Conservation (phyloP, 495 filamentous ascomycete genomes). For the Talaromyces ruber region DNA sequence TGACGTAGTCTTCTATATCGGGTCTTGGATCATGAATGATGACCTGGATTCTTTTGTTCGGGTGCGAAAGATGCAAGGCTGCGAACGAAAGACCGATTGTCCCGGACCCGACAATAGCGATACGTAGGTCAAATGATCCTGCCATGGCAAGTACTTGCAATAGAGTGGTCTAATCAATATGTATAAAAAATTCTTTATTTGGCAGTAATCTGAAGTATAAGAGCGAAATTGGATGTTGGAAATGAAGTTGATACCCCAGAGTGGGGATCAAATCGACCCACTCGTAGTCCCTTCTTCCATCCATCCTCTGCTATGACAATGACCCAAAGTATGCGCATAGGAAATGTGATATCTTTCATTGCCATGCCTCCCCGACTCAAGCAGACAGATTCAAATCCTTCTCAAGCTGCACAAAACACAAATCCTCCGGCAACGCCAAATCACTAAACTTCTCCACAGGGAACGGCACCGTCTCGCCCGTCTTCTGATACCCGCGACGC, state of each 20-base stretch:
- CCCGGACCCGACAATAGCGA: slow-evolving; percentile 46
- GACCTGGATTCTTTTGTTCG: slow-evolving; percentile 34
- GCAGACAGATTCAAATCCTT: slow-evolving; percentile 5
- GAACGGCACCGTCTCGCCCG: slow-evolving; percentile 30
- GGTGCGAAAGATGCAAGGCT: slow-evolving; percentile 43
- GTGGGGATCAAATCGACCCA: neutral
- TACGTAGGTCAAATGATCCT: slow-evolving; percentile 8
- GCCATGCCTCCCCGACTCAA: neutral
- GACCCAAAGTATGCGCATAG: neutral
- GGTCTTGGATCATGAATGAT: slow-evolving; percentile 39
- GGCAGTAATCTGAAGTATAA: neutral
- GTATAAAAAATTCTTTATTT: neutral
- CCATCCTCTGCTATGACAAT: neutral
- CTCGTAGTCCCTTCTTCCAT: neutral
- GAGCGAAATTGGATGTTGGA: neutral
- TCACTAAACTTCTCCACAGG: slow-evolving; percentile 20
- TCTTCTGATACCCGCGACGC: slow-evolving; percentile 30
- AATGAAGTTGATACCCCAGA: neutral
- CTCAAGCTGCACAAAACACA: slow-evolving; percentile 29
- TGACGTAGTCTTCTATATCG: slow-evolving; percentile 38
- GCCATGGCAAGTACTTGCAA: neutral
- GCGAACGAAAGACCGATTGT: slow-evolving; percentile 56
- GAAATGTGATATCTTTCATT: neutral
- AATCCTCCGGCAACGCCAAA: slow-evolving; percentile 23
- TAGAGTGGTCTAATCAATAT: neutral